Conservation (phyloP, 2,329 filamentous ascomycete genomes). For the Pestalotiopsis sp. region DNA sequence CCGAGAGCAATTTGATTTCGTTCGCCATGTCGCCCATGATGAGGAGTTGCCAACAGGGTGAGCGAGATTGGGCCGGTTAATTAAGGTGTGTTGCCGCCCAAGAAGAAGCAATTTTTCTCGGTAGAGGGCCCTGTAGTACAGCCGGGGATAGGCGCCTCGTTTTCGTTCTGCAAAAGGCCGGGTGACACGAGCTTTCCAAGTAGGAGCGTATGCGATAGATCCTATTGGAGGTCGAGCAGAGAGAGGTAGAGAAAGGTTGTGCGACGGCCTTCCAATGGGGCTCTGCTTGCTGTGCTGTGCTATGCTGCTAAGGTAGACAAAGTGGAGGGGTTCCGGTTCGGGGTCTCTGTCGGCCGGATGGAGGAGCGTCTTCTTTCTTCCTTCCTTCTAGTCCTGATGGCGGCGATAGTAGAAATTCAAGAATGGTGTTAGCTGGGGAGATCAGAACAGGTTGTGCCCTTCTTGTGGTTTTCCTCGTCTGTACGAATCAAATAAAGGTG, state of each 20-base stretch:
- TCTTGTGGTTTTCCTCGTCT: neutral
- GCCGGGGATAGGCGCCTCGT: neutral
- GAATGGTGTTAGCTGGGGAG: too few species aligned
- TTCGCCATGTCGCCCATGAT: constrained; percentile 35
- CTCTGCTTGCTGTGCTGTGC: neutral
- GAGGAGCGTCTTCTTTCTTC: neutral
- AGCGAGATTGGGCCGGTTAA: neutral
- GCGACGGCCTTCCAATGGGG: neutral
- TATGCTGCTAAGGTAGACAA: neutral
- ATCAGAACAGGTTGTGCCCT: too few species aligned
- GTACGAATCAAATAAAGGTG: neutral
- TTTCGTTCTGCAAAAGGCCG: neutral
- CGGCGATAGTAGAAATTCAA: too few species aligned
- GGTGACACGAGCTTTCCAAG: neutral
- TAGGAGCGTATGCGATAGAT: neutral
- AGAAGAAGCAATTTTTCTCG: neutral
- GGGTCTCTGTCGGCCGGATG: neutral
- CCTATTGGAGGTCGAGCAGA: neutral
- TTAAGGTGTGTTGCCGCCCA: neutral
- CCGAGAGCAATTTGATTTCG: constrained; percentile 42
- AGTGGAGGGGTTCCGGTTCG: neutral
- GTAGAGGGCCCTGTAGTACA: neutral
- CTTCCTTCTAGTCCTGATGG: neutral
- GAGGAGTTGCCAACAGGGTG: constrained; percentile 9
- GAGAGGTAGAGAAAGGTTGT: neutral